Percentiles rank a stretch among this genome's conserved stretches.
These are phyloP conservation scores for Ambrosia trifida DNA, from an alignment of 129 eudicot species.

Conservation along the genomic window DNA sequence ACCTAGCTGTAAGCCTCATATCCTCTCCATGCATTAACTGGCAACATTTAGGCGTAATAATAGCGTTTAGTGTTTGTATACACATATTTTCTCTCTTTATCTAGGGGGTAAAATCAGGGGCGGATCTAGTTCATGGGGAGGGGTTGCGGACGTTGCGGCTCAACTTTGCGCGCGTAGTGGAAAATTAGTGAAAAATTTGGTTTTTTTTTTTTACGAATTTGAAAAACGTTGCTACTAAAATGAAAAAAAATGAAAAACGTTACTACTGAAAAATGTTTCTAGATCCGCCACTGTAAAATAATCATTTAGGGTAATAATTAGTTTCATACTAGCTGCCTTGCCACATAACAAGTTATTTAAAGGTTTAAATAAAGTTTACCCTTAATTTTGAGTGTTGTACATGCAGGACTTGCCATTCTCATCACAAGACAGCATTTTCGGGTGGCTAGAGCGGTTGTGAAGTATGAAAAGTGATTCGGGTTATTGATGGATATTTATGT, in stretches of 20 bases:
- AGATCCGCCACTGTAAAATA: not conserved
- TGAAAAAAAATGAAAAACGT: no score
- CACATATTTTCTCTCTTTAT: slow-evolving; percentile 3
- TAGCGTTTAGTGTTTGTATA: not conserved
- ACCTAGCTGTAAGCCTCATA: slow-evolving; percentile 52
- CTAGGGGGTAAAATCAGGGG: no score
- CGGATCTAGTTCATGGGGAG: no score
- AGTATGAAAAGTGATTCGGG: slow-evolving; percentile 19
- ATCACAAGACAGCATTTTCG: slow-evolving; percentile 75
- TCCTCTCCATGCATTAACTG: slow-evolving; percentile 3
- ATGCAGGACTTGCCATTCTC: slow-evolving; percentile 67
- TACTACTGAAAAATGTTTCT: no score
- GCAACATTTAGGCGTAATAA: not conserved
- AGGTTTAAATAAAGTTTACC: not conserved
- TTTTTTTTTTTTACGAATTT: no score
- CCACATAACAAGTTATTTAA: not conserved
- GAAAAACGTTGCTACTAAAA: no score
- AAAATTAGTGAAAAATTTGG: no score
- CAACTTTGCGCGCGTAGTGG: no score
- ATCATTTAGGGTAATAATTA: slow-evolving; percentile 7
- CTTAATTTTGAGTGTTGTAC: not conserved
- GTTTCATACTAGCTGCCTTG: slow-evolving; percentile 6
- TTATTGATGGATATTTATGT: not conserved
- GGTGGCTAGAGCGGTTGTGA: slow-evolving; percentile 48
- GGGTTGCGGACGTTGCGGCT: no score